A percentile compares a stretch with the other conserved stretches of the same genome.
Evolutionary conservation across 805 yeast genomes (phyloP).

Genomic region (Zygosaccharomyces kombuchaensis): DNA sequence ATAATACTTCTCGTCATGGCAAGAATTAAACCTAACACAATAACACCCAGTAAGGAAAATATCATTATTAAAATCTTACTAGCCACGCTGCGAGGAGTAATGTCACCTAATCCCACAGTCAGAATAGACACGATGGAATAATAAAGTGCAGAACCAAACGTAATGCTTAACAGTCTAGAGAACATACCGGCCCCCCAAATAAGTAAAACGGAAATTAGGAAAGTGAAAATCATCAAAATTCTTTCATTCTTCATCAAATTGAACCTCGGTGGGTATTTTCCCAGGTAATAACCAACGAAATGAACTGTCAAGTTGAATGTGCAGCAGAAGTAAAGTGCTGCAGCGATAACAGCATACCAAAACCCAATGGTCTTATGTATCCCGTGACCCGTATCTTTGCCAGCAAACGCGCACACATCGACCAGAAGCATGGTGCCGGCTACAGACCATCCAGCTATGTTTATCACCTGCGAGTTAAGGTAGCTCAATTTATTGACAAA

Average conservation of each 20-base stretch:
- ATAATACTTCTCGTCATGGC: constrained; percentile 66
- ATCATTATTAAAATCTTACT: constrained; percentile 56
- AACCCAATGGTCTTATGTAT: constrained; percentile 53
- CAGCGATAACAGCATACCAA: constrained; percentile 73
- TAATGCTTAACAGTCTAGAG: constrained; percentile 41
- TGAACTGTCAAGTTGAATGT: constrained; percentile 51
- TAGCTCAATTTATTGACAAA: constrained; percentile 58
- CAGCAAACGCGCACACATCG: constrained; percentile 31
- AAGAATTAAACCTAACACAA: constrained; percentile 69
- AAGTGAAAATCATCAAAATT: constrained; percentile 66
- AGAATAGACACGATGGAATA: constrained; percentile 67
- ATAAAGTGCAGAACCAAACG: constrained; percentile 66
- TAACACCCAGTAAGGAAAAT: constrained; percentile 65
- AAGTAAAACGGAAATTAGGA: constrained; percentile 64
- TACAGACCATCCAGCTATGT: constrained; percentile 59
- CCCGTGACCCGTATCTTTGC: constrained; percentile 19
- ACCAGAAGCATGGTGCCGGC: constrained; percentile 54
- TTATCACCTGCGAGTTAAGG: constrained; percentile 54
- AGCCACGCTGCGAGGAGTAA: constrained; percentile 49
- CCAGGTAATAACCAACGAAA: constrained; percentile 53
- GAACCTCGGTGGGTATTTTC: constrained; percentile 66
- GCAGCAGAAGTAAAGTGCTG: constrained; percentile 56
- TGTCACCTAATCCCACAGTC: constrained; percentile 81
- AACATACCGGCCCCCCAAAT: constrained; percentile 65
- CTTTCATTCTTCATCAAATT: constrained; percentile 66